Evolutionary conservation across 345 rosid species (phyloP).

Genomic region (Rhodamnia rubescens): DNA sequence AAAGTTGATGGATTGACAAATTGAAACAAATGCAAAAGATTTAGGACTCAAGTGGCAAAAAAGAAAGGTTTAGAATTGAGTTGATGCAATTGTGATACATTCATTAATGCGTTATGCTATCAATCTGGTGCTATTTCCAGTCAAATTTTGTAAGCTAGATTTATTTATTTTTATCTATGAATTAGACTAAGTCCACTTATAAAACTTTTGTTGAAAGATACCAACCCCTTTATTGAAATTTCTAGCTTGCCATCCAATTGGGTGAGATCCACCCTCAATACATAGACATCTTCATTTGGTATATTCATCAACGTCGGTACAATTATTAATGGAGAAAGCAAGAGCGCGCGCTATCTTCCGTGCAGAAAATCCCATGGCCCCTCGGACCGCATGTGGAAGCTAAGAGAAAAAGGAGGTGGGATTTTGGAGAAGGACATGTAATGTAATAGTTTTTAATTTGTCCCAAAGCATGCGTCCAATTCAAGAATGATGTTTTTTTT

Average conservation of each 20-base stretch:
- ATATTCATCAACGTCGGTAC: not conserved
- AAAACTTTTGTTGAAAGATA: not conserved
- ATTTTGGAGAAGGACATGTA: not conserved
- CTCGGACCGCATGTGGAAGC: not conserved
- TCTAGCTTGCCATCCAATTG: not conserved
- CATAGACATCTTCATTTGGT: not conserved
- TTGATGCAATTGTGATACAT: no score
- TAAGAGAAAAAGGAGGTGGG: not conserved
- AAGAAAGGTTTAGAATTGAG: no score
- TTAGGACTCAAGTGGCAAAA: no score
- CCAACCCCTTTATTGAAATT: not conserved
- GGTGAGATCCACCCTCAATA: not conserved
- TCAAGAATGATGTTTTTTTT: not conserved
- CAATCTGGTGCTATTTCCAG: not conserved
- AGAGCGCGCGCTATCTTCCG: not conserved
- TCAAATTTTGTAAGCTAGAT: not conserved
- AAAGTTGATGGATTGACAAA: no score
- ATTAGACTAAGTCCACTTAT: not conserved
- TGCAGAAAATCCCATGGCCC: not conserved
- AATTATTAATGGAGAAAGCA: not conserved
- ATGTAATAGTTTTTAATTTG: conserved; percentile 1
- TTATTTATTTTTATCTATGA: not conserved
- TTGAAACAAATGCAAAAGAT: no score
- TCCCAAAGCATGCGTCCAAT: conserved; percentile 34
- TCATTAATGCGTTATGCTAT: no score